phyloP scores from a whole-genome alignment of 148 eudicot species.

The Rhododendron simsii region DNA sequence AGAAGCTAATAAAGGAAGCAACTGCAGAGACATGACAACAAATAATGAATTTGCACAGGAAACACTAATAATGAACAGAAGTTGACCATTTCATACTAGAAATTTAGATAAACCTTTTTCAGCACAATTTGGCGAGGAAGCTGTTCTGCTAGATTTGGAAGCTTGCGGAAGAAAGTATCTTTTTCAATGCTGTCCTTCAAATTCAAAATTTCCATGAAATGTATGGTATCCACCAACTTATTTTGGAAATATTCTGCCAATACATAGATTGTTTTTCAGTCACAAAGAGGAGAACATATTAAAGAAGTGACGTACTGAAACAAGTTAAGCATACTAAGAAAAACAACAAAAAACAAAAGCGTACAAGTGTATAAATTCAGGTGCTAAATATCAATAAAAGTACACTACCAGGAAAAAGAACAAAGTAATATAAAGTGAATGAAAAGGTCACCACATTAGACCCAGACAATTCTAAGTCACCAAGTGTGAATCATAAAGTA shows the following conservation, averaged over 20 bases:
- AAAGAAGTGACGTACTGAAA: background rate
- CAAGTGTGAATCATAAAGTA: background rate
- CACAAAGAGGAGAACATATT: background rate
- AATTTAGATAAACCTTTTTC: slow-evolving; percentile 56
- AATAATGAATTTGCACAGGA: background rate
- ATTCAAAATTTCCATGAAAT: slow-evolving; percentile 95
- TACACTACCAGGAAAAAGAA: background rate
- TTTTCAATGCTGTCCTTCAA: slow-evolving; percentile 97
- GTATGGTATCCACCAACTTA: slow-evolving; percentile 95
- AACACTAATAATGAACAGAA: slow-evolving; percentile 4
- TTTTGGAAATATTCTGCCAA: slow-evolving; percentile 92
- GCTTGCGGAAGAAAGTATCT: slow-evolving; percentile 96
- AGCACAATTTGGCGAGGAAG: slow-evolving; percentile 91
- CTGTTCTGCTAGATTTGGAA: slow-evolving; percentile 86
- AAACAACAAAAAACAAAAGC: background rate
- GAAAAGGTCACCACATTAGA: background rate
- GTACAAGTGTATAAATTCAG: background rate
- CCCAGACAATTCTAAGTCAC: background rate
- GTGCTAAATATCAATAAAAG: background rate
- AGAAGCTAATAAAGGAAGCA: slow-evolving; percentile 87
- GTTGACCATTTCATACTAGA: background rate
- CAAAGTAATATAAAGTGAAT: background rate
- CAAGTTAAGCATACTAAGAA: background rate
- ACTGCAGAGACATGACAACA: slow-evolving; percentile 33
- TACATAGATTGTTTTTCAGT: slow-evolving; percentile 14